These are phyloP conservation scores for Lipomyces orientalis DNA, from an alignment of 805 yeast species.

Conservation along the genomic window DNA sequence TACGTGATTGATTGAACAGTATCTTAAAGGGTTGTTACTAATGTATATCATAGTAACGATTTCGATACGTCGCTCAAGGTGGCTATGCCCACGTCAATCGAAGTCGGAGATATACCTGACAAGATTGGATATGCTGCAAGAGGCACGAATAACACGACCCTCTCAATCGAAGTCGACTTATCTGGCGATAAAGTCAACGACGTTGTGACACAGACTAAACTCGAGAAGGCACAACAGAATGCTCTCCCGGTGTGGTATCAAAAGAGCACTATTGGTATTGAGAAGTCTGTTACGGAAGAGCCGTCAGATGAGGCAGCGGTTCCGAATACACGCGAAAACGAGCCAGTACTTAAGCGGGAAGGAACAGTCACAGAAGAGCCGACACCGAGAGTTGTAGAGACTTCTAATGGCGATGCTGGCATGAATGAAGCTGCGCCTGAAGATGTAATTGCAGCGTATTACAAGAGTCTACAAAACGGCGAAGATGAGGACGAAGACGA, in stretches of 20 bases:
- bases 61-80: constrained; percentile 82
- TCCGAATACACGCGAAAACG: constrained; percentile 14
- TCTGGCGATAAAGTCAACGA: constrained; percentile 45
- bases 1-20: constrained; percentile 18
- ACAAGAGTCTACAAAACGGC: constrained; percentile 73
- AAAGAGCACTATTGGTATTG: constrained; percentile 86
- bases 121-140: constrained; percentile 51
- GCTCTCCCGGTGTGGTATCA: constrained; percentile 98
- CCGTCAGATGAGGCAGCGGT: background rate
- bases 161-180: constrained; percentile 87
- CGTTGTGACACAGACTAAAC: constrained; percentile 57
- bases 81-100: constrained; percentile 80
- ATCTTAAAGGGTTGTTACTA: background rate
- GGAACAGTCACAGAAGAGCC: background rate
- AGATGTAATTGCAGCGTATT: constrained; percentile 67
- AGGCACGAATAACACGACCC: constrained; percentile 53
- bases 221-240: constrained; percentile 78
- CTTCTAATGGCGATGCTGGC: constrained; percentile 34
- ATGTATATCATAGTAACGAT: constrained; percentile 55
- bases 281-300: constrained; percentile 13
- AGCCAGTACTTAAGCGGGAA: background rate
- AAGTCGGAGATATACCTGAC: constrained; percentile 55
- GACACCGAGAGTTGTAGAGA: constrained; percentile 31
- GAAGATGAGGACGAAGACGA: constrained; percentile 66
- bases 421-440: constrained; percentile 51